A percentile compares a stretch with the other conserved stretches of the same genome.
Evolutionary conservation across 2,329 filamentous ascomycete species (phyloP).

Genomic region (Ophiocordyceps robertsii): DNA sequence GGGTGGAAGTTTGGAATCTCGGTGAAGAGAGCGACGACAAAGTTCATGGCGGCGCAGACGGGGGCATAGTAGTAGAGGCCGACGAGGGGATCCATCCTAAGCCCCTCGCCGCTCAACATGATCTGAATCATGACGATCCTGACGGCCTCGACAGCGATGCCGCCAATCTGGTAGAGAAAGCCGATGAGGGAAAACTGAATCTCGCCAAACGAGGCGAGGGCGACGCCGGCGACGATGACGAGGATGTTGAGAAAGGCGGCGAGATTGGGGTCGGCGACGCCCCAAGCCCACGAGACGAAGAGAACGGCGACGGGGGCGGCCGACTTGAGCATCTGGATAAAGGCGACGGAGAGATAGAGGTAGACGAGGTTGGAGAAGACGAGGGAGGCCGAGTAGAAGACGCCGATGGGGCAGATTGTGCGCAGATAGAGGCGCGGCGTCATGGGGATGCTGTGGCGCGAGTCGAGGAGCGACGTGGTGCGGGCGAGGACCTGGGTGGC

Average conservation of each 20-base stretch:
- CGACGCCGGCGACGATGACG: slow-evolving; percentile 38
- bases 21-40: slow-evolving; percentile 52
- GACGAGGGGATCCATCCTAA: slow-evolving; percentile 82
- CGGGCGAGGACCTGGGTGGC: slow-evolving; percentile 54
- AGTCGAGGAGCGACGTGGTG: slow-evolving; percentile 49
- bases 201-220: slow-evolving; percentile 44
- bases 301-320: slow-evolving; percentile 55
- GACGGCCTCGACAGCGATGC: slow-evolving; percentile 68
- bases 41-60: slow-evolving; percentile 71
- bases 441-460: slow-evolving; percentile 47
- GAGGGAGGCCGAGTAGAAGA: slow-evolving; percentile 52
- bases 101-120: slow-evolving; percentile 59
- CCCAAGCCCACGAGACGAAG: slow-evolving; percentile 48
- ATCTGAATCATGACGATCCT: slow-evolving; percentile 78
- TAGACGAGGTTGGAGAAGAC: slow-evolving; percentile 56
- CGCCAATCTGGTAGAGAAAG: slow-evolving; percentile 57
- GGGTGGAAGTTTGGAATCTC: slow-evolving; percentile 55
- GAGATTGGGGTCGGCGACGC: slow-evolving; percentile 32
- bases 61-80: slow-evolving; percentile 85
- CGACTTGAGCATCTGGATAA: slow-evolving; percentile 61
- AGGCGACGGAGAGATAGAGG: slow-evolving; percentile 52
- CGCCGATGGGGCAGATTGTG: slow-evolving; percentile 51
- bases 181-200: slow-evolving; percentile 54
- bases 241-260: slow-evolving; percentile 32
- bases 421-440: slow-evolving; percentile 45